These are phyloP conservation scores for Penicillium coffeae DNA, from an alignment of 495 filamentous ascomycete genomes.

Conservation along the genomic window DNA sequence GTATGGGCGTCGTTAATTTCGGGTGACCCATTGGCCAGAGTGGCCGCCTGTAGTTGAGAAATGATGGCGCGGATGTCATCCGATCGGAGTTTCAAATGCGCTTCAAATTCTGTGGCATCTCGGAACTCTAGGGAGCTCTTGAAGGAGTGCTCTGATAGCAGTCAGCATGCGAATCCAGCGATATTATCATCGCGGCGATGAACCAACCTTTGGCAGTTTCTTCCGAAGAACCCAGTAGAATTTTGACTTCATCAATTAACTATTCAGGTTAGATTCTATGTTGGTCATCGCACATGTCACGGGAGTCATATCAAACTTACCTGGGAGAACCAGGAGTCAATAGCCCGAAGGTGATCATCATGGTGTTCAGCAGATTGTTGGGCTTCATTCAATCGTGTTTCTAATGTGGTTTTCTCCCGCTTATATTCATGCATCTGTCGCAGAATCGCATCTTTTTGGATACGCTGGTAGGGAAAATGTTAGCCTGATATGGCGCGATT, in stretches of 20 bases:
- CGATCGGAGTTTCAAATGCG: constrained; percentile 63
- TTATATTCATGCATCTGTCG: constrained; percentile 98
- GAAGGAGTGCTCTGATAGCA: constrained; percentile 22
- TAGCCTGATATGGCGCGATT: constrained; percentile 7
- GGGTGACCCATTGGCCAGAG: constrained; percentile 42
- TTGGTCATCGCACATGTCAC: neutral
- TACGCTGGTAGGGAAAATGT: constrained; percentile 56
- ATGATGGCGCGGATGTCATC: constrained; percentile 60
- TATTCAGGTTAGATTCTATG: constrained; percentile 30
- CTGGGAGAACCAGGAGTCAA: constrained; percentile 91
- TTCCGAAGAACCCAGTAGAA: constrained; percentile 56
- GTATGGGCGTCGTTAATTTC: constrained; percentile 69
- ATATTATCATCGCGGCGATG: neutral
- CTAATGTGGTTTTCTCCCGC: constrained; percentile 74
- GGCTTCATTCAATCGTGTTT: constrained; percentile 69
- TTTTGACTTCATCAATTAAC: constrained; percentile 81
- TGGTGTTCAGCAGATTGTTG: constrained; percentile 72
- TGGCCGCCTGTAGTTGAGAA: constrained; percentile 47
- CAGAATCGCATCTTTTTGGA: constrained; percentile 95
- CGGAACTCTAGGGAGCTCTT: constrained; percentile 34
- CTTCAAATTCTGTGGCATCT: constrained; percentile 60
- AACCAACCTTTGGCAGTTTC: constrained; percentile 53
- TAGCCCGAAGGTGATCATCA: constrained; percentile 84
- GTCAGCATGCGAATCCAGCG: neutral
- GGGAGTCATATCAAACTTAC: constrained; percentile 45